Evolutionary conservation across 352 stramenopile species (phyloP), one percentile per base, ranked within the genome.

Genomic region (Globisporangium ultimum): DNA sequence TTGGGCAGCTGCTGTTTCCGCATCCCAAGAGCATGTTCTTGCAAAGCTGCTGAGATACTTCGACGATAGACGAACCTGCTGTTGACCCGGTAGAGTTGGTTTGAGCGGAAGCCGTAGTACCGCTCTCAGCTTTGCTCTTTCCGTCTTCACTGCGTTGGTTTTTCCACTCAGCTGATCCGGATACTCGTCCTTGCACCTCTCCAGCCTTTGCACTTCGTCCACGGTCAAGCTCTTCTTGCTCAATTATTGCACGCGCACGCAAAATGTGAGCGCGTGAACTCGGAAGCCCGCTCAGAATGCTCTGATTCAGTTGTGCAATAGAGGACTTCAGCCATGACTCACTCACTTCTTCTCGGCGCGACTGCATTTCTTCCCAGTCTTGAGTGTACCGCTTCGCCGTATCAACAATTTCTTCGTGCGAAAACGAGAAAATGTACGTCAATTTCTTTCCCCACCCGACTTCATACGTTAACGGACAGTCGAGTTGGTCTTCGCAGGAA

Each of bases 361-460:
- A 48, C 9, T 70, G 66, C 76, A 93, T 86, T 1, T 73, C 78
- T 12, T 80, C 68, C 75, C 76, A 95, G 28, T 85, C 78, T 24
- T 76, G 67, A 1, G 86, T 93, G 59, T 95, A 95, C 9, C 86
- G 56, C 43, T 78, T 78, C 10, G 93, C 95, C 2, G 96, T 88
- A 69, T 98, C 95, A 18, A 95, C 80, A 11, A 98, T 78, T 68
- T 97, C 78, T 68, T 97, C 89, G 40, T 76, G 71, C 6, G 74
- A 77, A 50, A 95, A 89, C 7, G 93, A 93, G 60, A 98, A 88
- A 36, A 98, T 91, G 64, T 97, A 97, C 55, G 80, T 93, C 0
- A 98, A 68, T 41, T 97, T 87, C 55, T 98, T 98, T 1, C 92
- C 93, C 93, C 95, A 98, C 12, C 93, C 95, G 54, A 95, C 76